Evolutionary conservation across 2,329 filamentous ascomycete species (phyloP).

Genomic region (Sporothrix curviconia): DNA sequence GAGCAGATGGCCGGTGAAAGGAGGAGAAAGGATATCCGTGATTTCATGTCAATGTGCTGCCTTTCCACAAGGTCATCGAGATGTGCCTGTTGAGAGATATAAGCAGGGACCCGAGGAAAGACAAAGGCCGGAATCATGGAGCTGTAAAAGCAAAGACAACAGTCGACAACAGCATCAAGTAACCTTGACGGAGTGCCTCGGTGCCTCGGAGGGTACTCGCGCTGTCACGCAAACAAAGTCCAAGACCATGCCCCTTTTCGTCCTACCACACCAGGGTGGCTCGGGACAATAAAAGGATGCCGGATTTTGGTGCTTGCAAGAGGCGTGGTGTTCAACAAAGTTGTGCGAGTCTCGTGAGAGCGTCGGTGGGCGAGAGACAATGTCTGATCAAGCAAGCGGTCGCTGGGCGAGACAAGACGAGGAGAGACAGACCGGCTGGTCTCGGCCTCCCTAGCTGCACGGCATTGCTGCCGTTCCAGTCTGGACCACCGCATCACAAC

Average conservation of each 20-base stretch:
- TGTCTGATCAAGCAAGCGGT: background rate
- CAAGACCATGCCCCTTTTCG: constrained; percentile 3
- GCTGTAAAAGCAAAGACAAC: no score
- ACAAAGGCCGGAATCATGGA: no score
- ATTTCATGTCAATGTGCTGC: no score
- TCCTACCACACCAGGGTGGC: background rate
- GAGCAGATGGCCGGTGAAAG: no score
- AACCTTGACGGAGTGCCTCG: no score
- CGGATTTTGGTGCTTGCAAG: background rate
- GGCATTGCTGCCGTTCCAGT: background rate
- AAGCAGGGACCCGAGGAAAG: no score
- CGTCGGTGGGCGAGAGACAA: background rate
- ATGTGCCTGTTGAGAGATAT: no score
- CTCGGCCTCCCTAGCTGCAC: background rate
- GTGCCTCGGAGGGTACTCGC: no score
- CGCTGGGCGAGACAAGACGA: background rate
- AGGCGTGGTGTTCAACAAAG: background rate
- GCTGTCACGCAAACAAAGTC: no score
- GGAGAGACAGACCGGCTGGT: background rate
- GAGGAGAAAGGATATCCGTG: no score
- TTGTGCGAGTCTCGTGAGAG: background rate
- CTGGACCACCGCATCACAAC: background rate
- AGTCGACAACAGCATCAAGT: no score
- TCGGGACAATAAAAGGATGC: background rate
- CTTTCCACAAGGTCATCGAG: no score